These are phyloP conservation scores for Monilinia fructicola DNA, from an alignment of 2,329 filamentous ascomycete species.

Conservation along the genomic window DNA sequence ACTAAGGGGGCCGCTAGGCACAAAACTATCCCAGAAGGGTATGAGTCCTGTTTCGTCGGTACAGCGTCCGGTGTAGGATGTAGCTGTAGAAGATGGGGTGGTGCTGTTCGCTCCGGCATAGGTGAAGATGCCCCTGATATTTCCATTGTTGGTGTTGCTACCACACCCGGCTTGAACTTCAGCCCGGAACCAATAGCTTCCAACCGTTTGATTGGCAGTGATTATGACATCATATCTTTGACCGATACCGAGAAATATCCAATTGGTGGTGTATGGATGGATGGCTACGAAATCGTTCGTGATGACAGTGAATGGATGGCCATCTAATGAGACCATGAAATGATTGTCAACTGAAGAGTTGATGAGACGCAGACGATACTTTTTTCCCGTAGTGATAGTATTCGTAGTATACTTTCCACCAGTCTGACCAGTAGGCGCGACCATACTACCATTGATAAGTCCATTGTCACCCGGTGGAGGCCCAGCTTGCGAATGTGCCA, in stretches of 20 bases:
- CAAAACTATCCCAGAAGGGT: constrained; percentile 23
- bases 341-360: constrained; percentile 47
- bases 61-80: constrained; percentile 21
- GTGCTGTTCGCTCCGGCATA: constrained; percentile 23
- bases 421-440: constrained; percentile 4
- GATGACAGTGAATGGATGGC: constrained; percentile 58
- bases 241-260: constrained; percentile 45
- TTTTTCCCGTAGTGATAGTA: constrained; percentile 33
- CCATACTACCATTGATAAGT: constrained; percentile 47
- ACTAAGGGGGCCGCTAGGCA: constrained; percentile 14
- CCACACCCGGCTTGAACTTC: constrained; percentile 21
- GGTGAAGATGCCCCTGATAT: constrained; percentile 24
- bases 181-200: constrained; percentile 55
- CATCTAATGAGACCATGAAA: constrained; percentile 50
- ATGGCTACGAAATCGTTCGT: constrained; percentile 58
- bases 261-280: constrained; percentile 50
- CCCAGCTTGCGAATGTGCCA: background rate
- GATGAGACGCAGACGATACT: constrained; percentile 49
- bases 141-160: constrained; percentile 21
- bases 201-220: constrained; percentile 44
- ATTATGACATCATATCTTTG: constrained; percentile 49
- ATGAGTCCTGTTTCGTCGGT: constrained; percentile 22
- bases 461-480: constrained; percentile 44
- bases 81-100: constrained; percentile 21
- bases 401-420: constrained; percentile 27